phyloP scores from a whole-genome alignment of 2,329 filamentous ascomycete species.

The Curvularia sp. region DNA sequence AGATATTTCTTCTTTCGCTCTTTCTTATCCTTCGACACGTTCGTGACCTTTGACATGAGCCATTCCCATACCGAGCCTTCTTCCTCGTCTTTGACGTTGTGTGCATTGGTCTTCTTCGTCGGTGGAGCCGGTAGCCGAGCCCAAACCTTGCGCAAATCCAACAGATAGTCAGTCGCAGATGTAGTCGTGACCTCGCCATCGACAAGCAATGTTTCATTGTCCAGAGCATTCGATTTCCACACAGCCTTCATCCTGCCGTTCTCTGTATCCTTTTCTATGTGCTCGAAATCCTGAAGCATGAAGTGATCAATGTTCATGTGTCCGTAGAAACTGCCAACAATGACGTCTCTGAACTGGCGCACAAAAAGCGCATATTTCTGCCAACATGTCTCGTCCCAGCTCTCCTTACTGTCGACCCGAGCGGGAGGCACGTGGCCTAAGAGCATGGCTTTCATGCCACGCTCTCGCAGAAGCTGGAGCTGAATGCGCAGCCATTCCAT shows the following conservation, averaged over 20 bases:
- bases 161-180: conserved; percentile 80
- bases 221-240: conserved; percentile 28
- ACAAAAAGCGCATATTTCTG: conserved; percentile 95
- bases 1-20: conserved; percentile 64
- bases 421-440: conserved; percentile 95
- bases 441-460: conserved; percentile 91
- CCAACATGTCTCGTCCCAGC: conserved; percentile 98
- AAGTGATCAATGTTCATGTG: conserved; percentile 99
- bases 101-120: conserved; percentile 25
- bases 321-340: conserved; percentile 80
- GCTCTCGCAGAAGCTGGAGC: conserved; percentile 78
- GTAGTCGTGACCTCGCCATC: conserved; percentile 64
- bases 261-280: conserved; percentile 68
- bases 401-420: conserved; percentile 79
- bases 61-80: conserved; percentile 32
- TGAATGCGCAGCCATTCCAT: conserved; percentile 96
- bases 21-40: conserved; percentile 28
- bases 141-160: conserved; percentile 80
- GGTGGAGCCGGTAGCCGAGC: conserved; percentile 67
- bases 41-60: conserved; percentile 23
- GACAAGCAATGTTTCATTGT: conserved; percentile 39
- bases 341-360: conserved; percentile 86
- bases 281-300: conserved; percentile 82
- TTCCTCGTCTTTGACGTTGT: conserved; percentile 24
- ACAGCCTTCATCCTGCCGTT: conserved; percentile 50